Conservation (phyloP, 1,139 yeast species). For the Saccharomyces hybrid region DNA sequence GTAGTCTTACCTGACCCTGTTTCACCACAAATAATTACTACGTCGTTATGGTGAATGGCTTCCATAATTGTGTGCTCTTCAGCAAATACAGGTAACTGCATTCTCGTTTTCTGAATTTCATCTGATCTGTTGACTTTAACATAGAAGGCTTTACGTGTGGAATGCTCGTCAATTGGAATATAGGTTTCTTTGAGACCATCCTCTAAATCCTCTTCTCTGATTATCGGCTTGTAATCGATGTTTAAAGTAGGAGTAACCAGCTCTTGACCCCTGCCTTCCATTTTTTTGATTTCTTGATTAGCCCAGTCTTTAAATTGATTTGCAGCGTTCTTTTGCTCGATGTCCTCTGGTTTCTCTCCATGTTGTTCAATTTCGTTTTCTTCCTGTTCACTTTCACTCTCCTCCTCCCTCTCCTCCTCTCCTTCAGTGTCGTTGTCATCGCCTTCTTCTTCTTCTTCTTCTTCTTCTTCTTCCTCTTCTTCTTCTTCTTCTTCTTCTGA, state of each 20-base stretch:
- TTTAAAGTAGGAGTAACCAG: constrained; percentile 45
- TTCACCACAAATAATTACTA: constrained; percentile 88
- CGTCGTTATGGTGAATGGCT: constrained; percentile 87
- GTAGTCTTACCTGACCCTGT: constrained; percentile 83
- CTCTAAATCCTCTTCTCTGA: constrained; percentile 57
- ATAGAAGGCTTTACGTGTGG: constrained; percentile 56
- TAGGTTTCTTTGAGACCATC: constrained; percentile 54
- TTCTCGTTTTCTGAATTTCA: constrained; percentile 58
- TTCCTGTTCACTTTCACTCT: no score
- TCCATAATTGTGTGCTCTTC: constrained; percentile 96
- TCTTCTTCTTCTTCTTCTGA: constrained; percentile 27
- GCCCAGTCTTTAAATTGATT: constrained; percentile 52
- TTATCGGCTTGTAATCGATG: constrained; percentile 41
- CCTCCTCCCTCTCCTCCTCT: no score
- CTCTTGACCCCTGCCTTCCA: constrained; percentile 51
- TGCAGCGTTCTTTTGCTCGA: constrained; percentile 29
- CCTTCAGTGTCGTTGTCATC: no score
- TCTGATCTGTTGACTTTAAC: constrained; percentile 61
- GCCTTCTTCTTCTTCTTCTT: constrained; percentile 16
- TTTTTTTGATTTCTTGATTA: constrained; percentile 38
- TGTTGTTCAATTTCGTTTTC: no score
- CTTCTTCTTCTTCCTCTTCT: constrained; percentile 16
- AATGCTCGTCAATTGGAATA: constrained; percentile 47
- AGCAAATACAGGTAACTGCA: constrained; percentile 76
- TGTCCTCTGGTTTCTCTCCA: no score